A percentile compares a stretch with the other conserved stretches of the same genome.
These are phyloP conservation scores for Populus hybrid DNA, from an alignment of 441 rosid genomes.

Conservation along the genomic window DNA sequence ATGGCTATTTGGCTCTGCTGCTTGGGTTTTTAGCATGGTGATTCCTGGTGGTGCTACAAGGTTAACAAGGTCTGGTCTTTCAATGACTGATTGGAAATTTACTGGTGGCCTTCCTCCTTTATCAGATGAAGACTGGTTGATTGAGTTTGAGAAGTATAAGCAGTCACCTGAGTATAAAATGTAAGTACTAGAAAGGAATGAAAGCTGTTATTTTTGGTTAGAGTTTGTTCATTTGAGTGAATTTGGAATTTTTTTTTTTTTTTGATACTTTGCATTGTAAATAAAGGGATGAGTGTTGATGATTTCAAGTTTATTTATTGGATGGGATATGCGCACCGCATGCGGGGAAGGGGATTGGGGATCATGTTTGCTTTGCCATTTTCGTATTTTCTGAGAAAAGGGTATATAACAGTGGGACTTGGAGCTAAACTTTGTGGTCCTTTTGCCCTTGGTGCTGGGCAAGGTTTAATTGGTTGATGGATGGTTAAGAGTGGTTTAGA, in stretches of 20 bases:
- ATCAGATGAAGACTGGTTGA: slow-evolving; percentile 71
- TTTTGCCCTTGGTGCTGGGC: slow-evolving; percentile 95
- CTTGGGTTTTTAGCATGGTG: slow-evolving; percentile 95
- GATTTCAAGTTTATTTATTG: slow-evolving; percentile 94
- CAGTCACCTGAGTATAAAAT: slow-evolving; percentile 83
- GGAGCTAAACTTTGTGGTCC: slow-evolving; percentile 74
- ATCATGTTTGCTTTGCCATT: slow-evolving; percentile 92
- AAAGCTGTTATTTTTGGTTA: not conserved
- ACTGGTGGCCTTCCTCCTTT: slow-evolving; percentile 78
- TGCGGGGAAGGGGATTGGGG: slow-evolving; percentile 99
- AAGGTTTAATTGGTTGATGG: slow-evolving; percentile 98
- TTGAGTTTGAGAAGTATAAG: slow-evolving; percentile 82
- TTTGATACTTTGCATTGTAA: slow-evolving; percentile 45
- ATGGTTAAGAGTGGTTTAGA: slow-evolving; percentile 98
- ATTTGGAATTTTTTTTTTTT: not conserved
- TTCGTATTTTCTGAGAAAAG: slow-evolving; percentile 83
- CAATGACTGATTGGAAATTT: slow-evolving; percentile 98
- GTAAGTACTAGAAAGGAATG: slow-evolving; percentile 29
- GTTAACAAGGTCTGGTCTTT: slow-evolving; percentile 86
- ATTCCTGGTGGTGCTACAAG: slow-evolving; percentile 83
- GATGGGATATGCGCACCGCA: slow-evolving; percentile 98
- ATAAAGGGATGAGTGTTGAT: slow-evolving; percentile 88
- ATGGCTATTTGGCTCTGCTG: slow-evolving; percentile 94
- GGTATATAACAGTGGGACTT: slow-evolving; percentile 77
- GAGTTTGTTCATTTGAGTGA: not conserved